Evolutionary conservation across 2,329 filamentous ascomycete species (phyloP), one percentile per base, ranked within the genome.

Genomic region (Calonectria hongkongensis): DNA sequence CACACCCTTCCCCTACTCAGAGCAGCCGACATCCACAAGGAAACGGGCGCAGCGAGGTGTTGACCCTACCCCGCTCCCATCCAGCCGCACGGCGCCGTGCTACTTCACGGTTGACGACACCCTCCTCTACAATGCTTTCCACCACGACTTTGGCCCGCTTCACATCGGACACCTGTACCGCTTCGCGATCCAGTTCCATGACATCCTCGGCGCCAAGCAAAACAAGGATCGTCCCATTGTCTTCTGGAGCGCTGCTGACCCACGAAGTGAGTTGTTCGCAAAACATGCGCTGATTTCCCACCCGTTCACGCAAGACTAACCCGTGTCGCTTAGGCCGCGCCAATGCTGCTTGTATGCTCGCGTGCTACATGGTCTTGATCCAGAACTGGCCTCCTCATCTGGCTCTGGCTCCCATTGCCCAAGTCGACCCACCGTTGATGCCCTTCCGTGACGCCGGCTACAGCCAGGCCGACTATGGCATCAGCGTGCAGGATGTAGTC

Each of bases 301-400:
- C 50, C 18, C 13, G 25, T 56, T 36, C 36, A 41, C 33, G 33
- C 33, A 27, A 73, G 36, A 66, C 75, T 79, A 74, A 79, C 73
- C 13, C 13, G 30, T 25, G 50, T 25, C 4, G 47, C 50, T 27
- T 50, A 96, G 94, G 94, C 83, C 93, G 97, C 82, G 94, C 94
- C 77, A 99, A 99, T 85, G 95, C 97, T 60, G 95, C 97, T 33
- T 98, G 96, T 83, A 90, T 99, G 81, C 91, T 99, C 56, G 96
- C 97, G 68, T 98, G 95, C 87, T 99, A 99, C 87, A 98, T 99
- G 96, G 96, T 99, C 51, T 87, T 99, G 76, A 98, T 99, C 79
- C 97, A 99, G 86, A 95, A 94, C 50, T 99, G 97, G 97, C 95
- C 97, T 58, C 97, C 97, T 66, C 97, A 99, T 87, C 88, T 98